Evolutionary conservation across 1,284 basidiomycete species (phyloP).

Genomic region (Sporisorium graminicola): DNA sequence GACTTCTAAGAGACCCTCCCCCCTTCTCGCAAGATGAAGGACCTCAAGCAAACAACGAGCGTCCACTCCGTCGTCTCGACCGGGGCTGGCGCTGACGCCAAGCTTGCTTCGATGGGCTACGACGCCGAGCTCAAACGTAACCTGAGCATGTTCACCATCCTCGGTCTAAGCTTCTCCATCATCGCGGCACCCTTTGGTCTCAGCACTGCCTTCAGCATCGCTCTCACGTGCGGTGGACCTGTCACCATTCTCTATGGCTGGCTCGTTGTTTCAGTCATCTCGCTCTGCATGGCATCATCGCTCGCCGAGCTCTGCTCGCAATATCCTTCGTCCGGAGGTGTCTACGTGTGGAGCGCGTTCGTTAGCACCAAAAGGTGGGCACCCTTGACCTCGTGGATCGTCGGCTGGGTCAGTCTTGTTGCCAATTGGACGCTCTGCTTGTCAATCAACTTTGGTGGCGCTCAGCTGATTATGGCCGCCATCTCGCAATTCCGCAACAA

Average conservation of each 20-base stretch:
- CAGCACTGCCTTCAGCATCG: constrained; percentile 71
- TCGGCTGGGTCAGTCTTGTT: constrained; percentile 72
- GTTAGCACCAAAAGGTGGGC: constrained; percentile 71
- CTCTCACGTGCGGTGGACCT: constrained; percentile 70
- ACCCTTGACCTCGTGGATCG: constrained; percentile 71
- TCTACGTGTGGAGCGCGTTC: constrained; percentile 72
- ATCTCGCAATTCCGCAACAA: constrained; percentile 70
- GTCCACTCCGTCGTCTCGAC: constrained; percentile 56
- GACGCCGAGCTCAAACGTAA: constrained; percentile 71
- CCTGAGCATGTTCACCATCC: constrained; percentile 72
- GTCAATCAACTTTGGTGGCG: constrained; percentile 73
- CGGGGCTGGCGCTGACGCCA: constrained; percentile 60
- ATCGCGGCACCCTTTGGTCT: constrained; percentile 72
- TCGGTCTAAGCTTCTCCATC: constrained; percentile 71
- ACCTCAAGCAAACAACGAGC: constrained; percentile 41
- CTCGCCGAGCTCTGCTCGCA: constrained; percentile 72
- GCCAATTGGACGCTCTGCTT: constrained; percentile 72
- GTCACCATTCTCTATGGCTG: constrained; percentile 72
- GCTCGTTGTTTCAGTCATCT: constrained; percentile 72
- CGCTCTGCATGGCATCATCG: constrained; percentile 71
- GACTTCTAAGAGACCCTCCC: background rate
- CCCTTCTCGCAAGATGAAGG: constrained; percentile 14
- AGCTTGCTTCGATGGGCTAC: constrained; percentile 72
- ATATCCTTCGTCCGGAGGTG: constrained; percentile 72
- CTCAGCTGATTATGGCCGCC: constrained; percentile 72